Conservation (phyloP, 2,329 filamentous ascomycete genomes). For the Colletotrichum lentis region DNA sequence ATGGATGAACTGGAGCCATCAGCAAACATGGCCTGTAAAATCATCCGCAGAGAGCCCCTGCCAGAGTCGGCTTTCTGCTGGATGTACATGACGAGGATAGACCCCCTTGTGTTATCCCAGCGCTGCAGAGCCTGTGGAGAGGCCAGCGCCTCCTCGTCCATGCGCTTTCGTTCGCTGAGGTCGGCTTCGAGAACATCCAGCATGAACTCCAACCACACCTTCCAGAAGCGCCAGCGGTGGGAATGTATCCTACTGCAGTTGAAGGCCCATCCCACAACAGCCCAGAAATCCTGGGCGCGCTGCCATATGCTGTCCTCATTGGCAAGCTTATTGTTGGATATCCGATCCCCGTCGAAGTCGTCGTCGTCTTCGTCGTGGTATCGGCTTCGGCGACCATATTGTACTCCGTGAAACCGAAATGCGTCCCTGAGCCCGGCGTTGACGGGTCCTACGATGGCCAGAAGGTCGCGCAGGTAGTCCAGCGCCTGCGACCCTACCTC, state of each 20-base stretch:
- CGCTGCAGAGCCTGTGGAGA: constrained; percentile 26
- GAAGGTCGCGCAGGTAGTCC: constrained; percentile 73
- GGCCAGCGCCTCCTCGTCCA: constrained; percentile 52
- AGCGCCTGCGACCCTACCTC: constrained; percentile 73
- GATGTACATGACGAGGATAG: constrained; percentile 70
- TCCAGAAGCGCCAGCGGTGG: constrained; percentile 83
- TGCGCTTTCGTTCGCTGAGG: constrained; percentile 64
- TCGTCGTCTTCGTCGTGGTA: constrained; percentile 48
- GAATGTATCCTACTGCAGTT: constrained; percentile 79
- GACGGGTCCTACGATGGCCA: constrained; percentile 72
- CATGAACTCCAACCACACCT: constrained; percentile 80
- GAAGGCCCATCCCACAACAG: constrained; percentile 88
- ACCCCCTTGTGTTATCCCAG: constrained; percentile 50
- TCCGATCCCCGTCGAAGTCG: constrained; percentile 58
- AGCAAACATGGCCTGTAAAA: constrained; percentile 73
- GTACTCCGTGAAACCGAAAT: constrained; percentile 68
- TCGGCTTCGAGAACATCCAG: constrained; percentile 79
- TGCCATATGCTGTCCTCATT: constrained; percentile 74
- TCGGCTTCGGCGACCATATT: constrained; percentile 56
- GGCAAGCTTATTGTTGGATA: constrained; percentile 66
- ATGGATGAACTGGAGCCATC: constrained; percentile 65
- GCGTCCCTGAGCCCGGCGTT: constrained; percentile 74
- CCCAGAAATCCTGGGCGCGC: constrained; percentile 88
- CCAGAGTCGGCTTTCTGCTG: constrained; percentile 53
- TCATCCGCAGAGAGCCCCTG: constrained; percentile 58